Evolutionary conservation across 2,329 filamentous ascomycete genomes (phyloP), one percentile per base, ranked within the genome.

Genomic region (Celoporthe dispersa): DNA sequence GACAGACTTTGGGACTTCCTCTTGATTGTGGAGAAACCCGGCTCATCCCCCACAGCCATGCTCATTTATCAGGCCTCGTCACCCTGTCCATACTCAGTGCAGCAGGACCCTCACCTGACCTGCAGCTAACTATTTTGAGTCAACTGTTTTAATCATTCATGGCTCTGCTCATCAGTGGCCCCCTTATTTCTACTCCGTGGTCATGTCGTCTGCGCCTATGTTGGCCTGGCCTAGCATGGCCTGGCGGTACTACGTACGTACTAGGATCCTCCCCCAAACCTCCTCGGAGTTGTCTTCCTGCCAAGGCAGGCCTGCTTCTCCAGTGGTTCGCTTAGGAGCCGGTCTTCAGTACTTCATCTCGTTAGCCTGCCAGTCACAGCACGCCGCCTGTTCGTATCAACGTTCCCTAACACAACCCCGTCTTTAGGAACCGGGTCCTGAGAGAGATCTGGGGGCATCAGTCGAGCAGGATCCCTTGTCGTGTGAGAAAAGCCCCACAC

Each of bases 261-360:
- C 44, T 11, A 11, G 41, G 25, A 67, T 35, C 28, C 31, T 60
- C 51, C 41, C 57, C 41, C 57, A 12, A 16, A 51, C 25, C 16
- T 57, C 51, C 57, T 37, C 66, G 66, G 66, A 61, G 12, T 31
- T n/a, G 55, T 67, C 55, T 67, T 51, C 37, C 65, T 35, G 66
- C 55, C 14, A 14, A 9, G 60, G 37, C 37, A 44, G 33, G 60
- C 62, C 25, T 64, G 62, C 12, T 39, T 31, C 7, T 19, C 7
- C n/a, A 31, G 28, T 5, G 22, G 11, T 35, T 48, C 62, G 62
- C 39, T 51, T 31, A 33, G 28, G 3, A 33, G 8, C 28, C 62
- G 25, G 28, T 44, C 25, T 14, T 12, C 19, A 51, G 62, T 33
- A 28, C 62, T 48, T 64, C 41, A 64, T 64, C 60, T 63, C 60